Evolutionary conservation across 2,329 filamentous ascomycete species (phyloP).

Genomic region (Capronia epimyces): DNA sequence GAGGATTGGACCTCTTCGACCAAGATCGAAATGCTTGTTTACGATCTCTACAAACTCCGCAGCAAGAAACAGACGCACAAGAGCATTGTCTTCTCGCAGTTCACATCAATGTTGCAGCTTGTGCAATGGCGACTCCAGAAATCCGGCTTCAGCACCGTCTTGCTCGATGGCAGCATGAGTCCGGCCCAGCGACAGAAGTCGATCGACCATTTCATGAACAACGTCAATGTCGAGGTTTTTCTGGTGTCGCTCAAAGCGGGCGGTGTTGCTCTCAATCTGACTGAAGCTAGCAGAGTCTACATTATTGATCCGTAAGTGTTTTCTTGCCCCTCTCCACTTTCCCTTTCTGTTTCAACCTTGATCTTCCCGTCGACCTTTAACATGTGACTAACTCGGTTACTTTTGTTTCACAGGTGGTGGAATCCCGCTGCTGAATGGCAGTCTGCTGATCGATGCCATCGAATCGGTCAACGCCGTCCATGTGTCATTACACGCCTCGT

Average conservation of each 20-base stretch:
- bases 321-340: neutral
- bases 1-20: slow-evolving; percentile 97
- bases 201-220: slow-evolving; percentile 95
- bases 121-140: slow-evolving; percentile 94
- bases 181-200: slow-evolving; percentile 87
- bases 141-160: slow-evolving; percentile 96
- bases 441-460: slow-evolving; percentile 86
- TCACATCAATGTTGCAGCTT: slow-evolving; percentile 93
- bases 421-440: slow-evolving; percentile 99
- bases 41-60: slow-evolving; percentile 85
- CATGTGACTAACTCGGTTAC: neutral
- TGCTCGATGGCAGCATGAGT: slow-evolving; percentile 97
- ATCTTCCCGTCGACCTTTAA: too few relatives aligned
- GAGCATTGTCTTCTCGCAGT: slow-evolving; percentile 95
- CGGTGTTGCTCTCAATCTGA: slow-evolving; percentile 90
- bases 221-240: slow-evolving; percentile 90
- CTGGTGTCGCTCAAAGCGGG: slow-evolving; percentile 93
- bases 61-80: slow-evolving; percentile 92
- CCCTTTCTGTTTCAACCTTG: neutral
- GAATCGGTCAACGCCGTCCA: slow-evolving; percentile 88
- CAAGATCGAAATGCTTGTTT: slow-evolving; percentile 94
- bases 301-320: slow-evolving; percentile 84
- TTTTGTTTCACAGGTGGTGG: slow-evolving; percentile 67
- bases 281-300: slow-evolving; percentile 89
- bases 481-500: slow-evolving; percentile 91